phyloP scores from a whole-genome alignment of 352 stramenopile species.

The Paralagenidium karlingii region DNA sequence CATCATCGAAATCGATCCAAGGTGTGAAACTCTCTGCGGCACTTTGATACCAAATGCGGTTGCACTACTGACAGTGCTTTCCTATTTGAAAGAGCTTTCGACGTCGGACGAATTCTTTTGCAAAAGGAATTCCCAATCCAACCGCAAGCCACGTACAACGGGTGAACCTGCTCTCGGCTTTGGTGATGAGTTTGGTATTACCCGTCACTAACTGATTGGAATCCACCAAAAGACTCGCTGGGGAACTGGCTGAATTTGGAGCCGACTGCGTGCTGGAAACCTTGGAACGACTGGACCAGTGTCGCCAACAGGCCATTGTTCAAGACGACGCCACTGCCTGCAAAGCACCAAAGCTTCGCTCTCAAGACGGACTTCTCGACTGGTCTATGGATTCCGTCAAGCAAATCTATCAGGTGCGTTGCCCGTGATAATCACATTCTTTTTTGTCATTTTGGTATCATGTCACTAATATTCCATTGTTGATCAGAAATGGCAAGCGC shows the following conservation, averaged over 20 bases:
- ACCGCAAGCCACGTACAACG: slow-evolving; percentile 28
- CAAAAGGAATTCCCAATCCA: slow-evolving; percentile 34
- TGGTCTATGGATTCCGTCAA: slow-evolving; percentile 30
- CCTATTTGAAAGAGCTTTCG: slow-evolving; percentile 42
- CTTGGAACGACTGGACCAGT: slow-evolving; percentile 24
- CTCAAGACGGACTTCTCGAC: slow-evolving; percentile 42
- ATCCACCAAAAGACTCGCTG: slow-evolving; percentile 19
- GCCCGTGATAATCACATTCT: neutral
- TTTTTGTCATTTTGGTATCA: neutral
- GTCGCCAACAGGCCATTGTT: slow-evolving; percentile 26
- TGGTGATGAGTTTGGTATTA: too few species aligned
- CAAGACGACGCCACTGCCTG: slow-evolving; percentile 40
- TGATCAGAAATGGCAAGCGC: slow-evolving; percentile 56
- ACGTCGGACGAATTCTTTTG: slow-evolving; percentile 65
- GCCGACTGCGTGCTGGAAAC: slow-evolving; percentile 60
- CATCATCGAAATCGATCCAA: slow-evolving; percentile 79
- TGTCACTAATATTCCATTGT: neutral
- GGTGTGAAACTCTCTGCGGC: neutral
- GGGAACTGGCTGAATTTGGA: slow-evolving; percentile 31
- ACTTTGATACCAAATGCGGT: neutral
- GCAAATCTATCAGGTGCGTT: slow-evolving; percentile 39
- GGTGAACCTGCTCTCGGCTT: slow-evolving; percentile 11
- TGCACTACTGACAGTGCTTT: neutral
- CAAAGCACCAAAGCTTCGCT: slow-evolving; percentile 59
- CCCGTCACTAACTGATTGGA: neutral